These are phyloP conservation scores for Azolla pinnata DNA, from an alignment of 75 land plant species.

Conservation along the genomic window DNA sequence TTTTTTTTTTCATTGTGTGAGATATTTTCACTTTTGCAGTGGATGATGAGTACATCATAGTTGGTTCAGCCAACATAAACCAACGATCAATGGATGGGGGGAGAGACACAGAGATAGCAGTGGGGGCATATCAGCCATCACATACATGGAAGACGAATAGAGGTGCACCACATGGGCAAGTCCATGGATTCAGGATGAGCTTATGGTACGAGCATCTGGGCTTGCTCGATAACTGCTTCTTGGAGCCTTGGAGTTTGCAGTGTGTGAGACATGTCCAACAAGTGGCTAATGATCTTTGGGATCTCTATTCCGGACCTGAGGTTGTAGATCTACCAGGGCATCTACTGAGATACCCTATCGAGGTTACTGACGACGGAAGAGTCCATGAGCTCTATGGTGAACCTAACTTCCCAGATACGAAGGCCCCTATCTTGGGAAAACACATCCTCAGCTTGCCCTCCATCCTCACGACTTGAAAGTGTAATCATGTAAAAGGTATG, in stretches of 20 bases:
- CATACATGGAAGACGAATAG: slow-evolving; percentile 13
- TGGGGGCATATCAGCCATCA: slow-evolving; percentile 55
- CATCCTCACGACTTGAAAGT: slow-evolving; percentile 28
- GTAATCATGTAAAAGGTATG: background rate
- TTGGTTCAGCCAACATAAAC: slow-evolving; percentile 36
- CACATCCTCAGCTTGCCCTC: slow-evolving; percentile 19
- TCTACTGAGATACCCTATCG: slow-evolving; percentile 37
- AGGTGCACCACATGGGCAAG: slow-evolving; percentile 11
- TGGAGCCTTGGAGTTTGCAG: slow-evolving; percentile 28
- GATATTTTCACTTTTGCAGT: slow-evolving; percentile 13
- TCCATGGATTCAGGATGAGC: slow-evolving; percentile 42
- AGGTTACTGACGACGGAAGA: slow-evolving; percentile 25
- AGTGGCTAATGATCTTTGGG: slow-evolving; percentile 33
- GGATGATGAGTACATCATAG: slow-evolving; percentile 31
- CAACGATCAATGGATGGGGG: slow-evolving; percentile 38
- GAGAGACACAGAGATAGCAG: slow-evolving; percentile 60
- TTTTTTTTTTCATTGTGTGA: too few species aligned
- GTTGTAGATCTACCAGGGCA: slow-evolving; percentile 28
- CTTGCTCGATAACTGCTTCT: slow-evolving; percentile 15
- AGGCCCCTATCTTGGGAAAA: slow-evolving; percentile 29
- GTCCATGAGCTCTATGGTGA: slow-evolving; percentile 20
- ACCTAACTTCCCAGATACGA: slow-evolving; percentile 32
- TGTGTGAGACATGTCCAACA: slow-evolving; percentile 36
- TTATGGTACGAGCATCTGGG: slow-evolving; percentile 59
- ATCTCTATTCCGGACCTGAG: slow-evolving; percentile 20